Evolutionary conservation across 106 monocot species (phyloP), one percentile per base, ranked within the genome.

Genomic region (Dendrobium nobile): DNA sequence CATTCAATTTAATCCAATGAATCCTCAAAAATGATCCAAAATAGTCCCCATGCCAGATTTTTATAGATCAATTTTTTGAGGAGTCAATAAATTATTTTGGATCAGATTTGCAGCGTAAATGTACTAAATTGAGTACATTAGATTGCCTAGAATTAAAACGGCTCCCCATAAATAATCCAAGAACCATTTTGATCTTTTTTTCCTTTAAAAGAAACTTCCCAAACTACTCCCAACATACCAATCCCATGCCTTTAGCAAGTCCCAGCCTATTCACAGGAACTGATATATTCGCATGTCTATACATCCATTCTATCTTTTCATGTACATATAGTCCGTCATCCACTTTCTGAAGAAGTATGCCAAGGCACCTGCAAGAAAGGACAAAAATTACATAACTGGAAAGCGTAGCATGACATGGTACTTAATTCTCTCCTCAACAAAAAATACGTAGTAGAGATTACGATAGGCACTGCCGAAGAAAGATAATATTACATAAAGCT

Each of bases 241-340:
- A 89, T n/a, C 98, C 95, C 84, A 99, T 99, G 81, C 95, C 98
- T 84, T 99, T 95, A 40, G 95, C 95, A 80, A 99, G 91, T 61
- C 98, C 95, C 82, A 99, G 88, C 84, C 95, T 89, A 86, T 99
- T 99, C 76, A 87, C 82, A 81, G 94, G 92, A 44, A 91, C 80
- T 54, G 89, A 92, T 77, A 95, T 92, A 77, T 91, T 84, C 65
- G 95, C 94, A 79, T 93, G 83, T 80, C 82, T 88, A 80, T 93
- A 98, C 94, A 98, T 98, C 85, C 86, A 89, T 31, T 98, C 91
- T 80, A 98, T 98, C 79, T 95, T 98, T 19, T 94, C 89, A 82
- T 72, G 85, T 76, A 98, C 95, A 87, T 88, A 98, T 54, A 78
- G 33, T 67, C 88, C 87, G 79, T 98, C 92, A 93, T 98, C 95